A percentile compares a stretch with the other conserved stretches of the same genome.
Evolutionary conservation across 306 rosid species (phyloP).

Genomic region (Echinosophora koreensis): DNA sequence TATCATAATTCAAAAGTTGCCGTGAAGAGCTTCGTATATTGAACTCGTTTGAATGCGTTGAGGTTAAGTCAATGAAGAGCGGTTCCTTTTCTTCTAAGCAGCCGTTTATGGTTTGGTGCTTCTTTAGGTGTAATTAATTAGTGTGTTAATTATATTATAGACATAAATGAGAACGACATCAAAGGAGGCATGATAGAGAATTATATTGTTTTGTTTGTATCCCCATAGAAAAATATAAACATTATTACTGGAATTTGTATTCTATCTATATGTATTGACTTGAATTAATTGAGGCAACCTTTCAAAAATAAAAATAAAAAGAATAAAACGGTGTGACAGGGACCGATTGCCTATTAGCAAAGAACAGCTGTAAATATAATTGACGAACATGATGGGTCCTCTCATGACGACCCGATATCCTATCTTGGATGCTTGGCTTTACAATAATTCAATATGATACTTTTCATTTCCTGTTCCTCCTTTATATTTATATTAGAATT

Average conservation of each 20-base stretch:
- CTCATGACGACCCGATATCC: constrained; percentile 36
- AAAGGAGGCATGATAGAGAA: neutral
- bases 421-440: constrained; percentile 30
- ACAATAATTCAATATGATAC: constrained; percentile 36
- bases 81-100: neutral
- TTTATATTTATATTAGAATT: neutral
- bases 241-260: neutral
- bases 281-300: constrained; percentile 4
- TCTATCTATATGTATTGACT: neutral
- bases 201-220: constrained; percentile 29
- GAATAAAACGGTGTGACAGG: neutral
- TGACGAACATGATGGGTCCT: constrained; percentile 49
- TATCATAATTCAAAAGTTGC: neutral
- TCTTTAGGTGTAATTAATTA: neutral
- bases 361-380: constrained; percentile 32
- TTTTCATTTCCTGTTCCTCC: neutral
- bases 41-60: neutral
- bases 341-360: constrained; percentile 17
- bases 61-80: neutral
- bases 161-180: constrained; percentile 15
- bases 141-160: neutral
- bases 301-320: constrained; percentile 9
- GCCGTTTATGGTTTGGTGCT: neutral
- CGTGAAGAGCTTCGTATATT: neutral
- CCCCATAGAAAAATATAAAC: neutral